These are phyloP conservation scores for Mycosarcoma mackinlayi DNA, from an alignment of 1,284 basidiomycete species.

Conservation along the genomic window DNA sequence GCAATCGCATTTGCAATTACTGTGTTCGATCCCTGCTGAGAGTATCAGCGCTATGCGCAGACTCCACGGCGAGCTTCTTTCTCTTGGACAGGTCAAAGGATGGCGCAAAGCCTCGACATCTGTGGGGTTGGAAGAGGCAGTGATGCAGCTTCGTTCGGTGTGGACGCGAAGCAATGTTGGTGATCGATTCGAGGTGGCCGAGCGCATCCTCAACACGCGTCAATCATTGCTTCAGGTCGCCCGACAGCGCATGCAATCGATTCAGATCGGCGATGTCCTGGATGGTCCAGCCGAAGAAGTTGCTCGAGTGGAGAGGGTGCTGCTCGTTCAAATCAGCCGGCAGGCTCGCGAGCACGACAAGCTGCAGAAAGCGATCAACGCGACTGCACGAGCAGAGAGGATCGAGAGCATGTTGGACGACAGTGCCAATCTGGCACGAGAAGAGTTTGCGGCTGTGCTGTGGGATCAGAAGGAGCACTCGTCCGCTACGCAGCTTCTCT, in stretches of 20 bases:
- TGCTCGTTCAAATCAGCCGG: conserved; percentile 79
- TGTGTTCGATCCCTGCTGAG: conserved; percentile 39
- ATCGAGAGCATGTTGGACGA: conserved; percentile 70
- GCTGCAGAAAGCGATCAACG: conserved; percentile 85
- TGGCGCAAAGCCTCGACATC: conserved; percentile 31
- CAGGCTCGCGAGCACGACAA: conserved; percentile 79
- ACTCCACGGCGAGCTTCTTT: conserved; percentile 39
- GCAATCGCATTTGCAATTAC: conserved; percentile 31
- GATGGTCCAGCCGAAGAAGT: conserved; percentile 74
- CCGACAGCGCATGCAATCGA: conserved; percentile 75
- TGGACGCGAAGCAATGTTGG: conserved; percentile 17
- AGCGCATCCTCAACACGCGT: conserved; percentile 83
- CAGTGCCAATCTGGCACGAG: conserved; percentile 71
- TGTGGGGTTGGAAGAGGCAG: conserved; percentile 35
- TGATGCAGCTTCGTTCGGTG: conserved; percentile 19
- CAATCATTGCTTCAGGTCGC: conserved; percentile 81
- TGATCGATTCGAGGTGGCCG: conserved; percentile 75
- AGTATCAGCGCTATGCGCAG: conserved; percentile 29
- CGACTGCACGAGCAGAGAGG: conserved; percentile 79
- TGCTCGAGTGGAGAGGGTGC: conserved; percentile 76
- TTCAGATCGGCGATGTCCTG: conserved; percentile 78
- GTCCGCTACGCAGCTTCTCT: conserved; percentile 81
- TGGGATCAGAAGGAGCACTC: conserved; percentile 88
- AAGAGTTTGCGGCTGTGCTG: conserved; percentile 88
- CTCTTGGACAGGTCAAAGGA: conserved; percentile 42